phyloP scores from a whole-genome alignment of 2,329 filamentous ascomycete species.

The Colletotrichum tropicale region DNA sequence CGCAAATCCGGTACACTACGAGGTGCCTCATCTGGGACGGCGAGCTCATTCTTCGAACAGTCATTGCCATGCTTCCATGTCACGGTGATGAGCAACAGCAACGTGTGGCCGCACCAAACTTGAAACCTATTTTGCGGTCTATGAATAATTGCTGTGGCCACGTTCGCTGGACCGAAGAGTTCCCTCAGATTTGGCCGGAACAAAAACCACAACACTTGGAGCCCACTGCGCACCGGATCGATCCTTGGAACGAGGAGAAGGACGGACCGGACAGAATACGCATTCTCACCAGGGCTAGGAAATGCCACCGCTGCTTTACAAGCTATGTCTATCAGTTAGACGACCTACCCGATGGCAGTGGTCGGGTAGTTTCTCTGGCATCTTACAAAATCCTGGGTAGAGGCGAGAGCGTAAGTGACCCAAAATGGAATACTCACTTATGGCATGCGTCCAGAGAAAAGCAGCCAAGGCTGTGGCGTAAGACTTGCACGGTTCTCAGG shows the following conservation, averaged over 20 bases:
- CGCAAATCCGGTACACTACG: no score
- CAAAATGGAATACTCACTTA: background rate
- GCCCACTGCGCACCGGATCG: background rate
- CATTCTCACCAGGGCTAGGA: background rate
- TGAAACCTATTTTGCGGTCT: no score
- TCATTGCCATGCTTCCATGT: no score
- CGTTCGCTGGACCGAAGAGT: background rate
- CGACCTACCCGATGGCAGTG: background rate
- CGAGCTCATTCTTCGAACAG: no score
- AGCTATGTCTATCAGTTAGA: background rate
- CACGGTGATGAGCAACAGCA: no score
- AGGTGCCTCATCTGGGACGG: no score
- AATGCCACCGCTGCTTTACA: background rate
- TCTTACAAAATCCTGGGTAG: background rate
- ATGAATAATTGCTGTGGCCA: no score
- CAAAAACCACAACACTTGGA: background rate
- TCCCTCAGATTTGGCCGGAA: background rate
- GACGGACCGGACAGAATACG: background rate
- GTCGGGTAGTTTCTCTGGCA: background rate
- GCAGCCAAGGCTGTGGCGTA: background rate
- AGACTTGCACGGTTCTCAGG: background rate
- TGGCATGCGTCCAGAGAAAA: background rate
- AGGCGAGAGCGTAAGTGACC: background rate
- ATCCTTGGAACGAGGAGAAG: background rate
- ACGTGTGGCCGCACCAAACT: no score